A percentile compares a stretch with the other conserved stretches of the same genome.
Conservation (phyloP, 1,139 yeast species). For the Candida smagusa region DNA sequence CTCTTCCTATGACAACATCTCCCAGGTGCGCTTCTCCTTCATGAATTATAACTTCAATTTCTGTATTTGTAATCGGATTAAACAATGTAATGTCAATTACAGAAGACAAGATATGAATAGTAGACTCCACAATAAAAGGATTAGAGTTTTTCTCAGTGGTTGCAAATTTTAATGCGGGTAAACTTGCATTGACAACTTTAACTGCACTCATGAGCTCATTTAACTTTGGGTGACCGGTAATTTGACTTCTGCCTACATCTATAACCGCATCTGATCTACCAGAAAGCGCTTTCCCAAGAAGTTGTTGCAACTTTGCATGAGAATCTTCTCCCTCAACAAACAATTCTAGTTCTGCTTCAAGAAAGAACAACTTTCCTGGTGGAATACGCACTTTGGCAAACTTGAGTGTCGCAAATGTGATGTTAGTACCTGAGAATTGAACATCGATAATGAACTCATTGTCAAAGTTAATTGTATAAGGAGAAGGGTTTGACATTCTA, state of each 20-base stretch:
- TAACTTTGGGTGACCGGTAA: slow-evolving; percentile 13
- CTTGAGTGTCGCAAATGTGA: slow-evolving; percentile 14
- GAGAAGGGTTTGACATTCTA: slow-evolving; percentile 37
- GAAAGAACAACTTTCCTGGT: slow-evolving; percentile 11
- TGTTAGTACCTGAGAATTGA: slow-evolving; percentile 14
- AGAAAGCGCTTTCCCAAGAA: slow-evolving; percentile 22
- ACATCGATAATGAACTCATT: slow-evolving; percentile 18
- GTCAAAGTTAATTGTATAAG: slow-evolving; percentile 21
- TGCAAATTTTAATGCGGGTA: slow-evolving; percentile 16
- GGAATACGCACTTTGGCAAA: slow-evolving; percentile 18
- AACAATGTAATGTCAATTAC: slow-evolving; percentile 49
- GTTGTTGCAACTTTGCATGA: slow-evolving; percentile 13
- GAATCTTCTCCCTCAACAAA: slow-evolving; percentile 10
- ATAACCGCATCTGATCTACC: slow-evolving; percentile 15
- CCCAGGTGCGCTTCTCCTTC: slow-evolving; percentile 47
- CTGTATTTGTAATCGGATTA: slow-evolving; percentile 50
- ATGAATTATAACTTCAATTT: slow-evolving; percentile 34
- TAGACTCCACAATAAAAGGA: slow-evolving; percentile 39
- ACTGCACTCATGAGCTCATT: slow-evolving; percentile 17
- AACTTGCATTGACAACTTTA: slow-evolving; percentile 9
- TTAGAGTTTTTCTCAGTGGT: slow-evolving; percentile 1
- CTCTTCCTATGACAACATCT: slow-evolving; percentile 44
- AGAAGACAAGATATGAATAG: slow-evolving; percentile 50
- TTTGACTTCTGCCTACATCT: slow-evolving; percentile 10
- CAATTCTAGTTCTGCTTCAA: slow-evolving; percentile 14